Base-by-base conservation (phyloP, 345 rosid species). In the Kernera saxatilis region DNA sequence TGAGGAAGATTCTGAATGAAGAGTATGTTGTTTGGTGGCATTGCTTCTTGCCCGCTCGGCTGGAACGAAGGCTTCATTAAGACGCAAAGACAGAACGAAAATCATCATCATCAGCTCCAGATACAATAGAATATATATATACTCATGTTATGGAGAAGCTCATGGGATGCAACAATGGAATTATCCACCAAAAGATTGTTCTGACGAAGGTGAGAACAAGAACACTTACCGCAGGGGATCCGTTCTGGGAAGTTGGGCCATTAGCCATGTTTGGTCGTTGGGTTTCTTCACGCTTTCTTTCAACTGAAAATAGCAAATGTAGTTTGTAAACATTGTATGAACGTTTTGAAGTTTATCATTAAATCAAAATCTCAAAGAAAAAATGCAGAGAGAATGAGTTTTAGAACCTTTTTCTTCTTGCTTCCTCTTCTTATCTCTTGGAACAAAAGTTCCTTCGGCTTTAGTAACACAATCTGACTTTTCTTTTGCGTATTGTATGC, bases 1-100 rank as follows among this genome's bases (percentile, higher is more conserved):
- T 83, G 75, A 5, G 99, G 99, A 76, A 95, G 82, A 76, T 95
- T 95, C 90, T 95, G 88, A 66, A 95, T 81, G 59, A 92, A 95
- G 55, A 92, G 81, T 76, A 92, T 86, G 75, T 84, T 92, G 69
- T 92, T 95, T 23, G 98, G 97, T 17, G 89, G 84, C 77, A 71
- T 81, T 12, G 86, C 69, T 65, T 92, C 96, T 58, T 83, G 79
- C 26, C 87, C 72, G 18, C 65, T 86, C 36, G 78, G 86, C 54
- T 83, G 86, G 81, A 80, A 80, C 71, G 84, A 18, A 10, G 82
- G 86, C 99, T 91, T 73, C 59, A 76, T 6, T 3, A 39, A 21
- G 33, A 76, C 8, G 6, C 58, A 55, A 41, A 27, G 49, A 59
- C 18, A 39, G 18, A 56, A 13, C 9, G 10, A 35, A 39, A 8